Percentiles rank a stretch among this genome's conserved stretches.
These are phyloP conservation scores for Dioszegia aurantiaca DNA, from an alignment of 768 basidiomycete species.

Conservation along the genomic window DNA sequence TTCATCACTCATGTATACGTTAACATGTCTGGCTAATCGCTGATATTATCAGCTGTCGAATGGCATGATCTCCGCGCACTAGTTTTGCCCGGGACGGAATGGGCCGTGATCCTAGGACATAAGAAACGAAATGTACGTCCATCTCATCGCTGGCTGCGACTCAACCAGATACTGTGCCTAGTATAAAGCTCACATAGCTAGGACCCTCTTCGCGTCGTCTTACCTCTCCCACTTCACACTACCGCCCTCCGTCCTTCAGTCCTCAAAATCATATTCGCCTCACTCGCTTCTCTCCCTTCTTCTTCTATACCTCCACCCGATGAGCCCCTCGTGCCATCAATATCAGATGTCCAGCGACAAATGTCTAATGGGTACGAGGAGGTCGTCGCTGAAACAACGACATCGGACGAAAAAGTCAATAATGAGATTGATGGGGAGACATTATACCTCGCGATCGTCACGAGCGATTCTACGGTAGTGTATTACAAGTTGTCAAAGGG, in stretches of 20 bases:
- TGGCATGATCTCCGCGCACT: constrained; percentile 44
- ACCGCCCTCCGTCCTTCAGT: constrained; percentile 44
- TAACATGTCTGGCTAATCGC: no score
- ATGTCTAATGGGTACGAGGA: background rate
- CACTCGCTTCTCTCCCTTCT: constrained; percentile 21
- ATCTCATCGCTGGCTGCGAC: background rate
- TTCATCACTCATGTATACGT: no score
- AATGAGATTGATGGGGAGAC: constrained; percentile 37
- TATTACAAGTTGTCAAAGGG: constrained; percentile 51
- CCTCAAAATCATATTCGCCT: constrained; percentile 37
- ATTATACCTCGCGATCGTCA: constrained; percentile 46
- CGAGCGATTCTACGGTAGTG: constrained; percentile 47
- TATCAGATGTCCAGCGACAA: constrained; percentile 22
- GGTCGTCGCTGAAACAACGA: no score
- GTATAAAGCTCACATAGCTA: constrained; percentile 17
- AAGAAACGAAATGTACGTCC: constrained; percentile 36
- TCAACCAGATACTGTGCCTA: background rate
- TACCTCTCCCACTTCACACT: constrained; percentile 46
- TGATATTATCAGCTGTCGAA: constrained; percentile 40
- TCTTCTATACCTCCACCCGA: constrained; percentile 23
- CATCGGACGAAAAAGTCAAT: background rate
- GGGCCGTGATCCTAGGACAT: constrained; percentile 46
- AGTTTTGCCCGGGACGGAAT: constrained; percentile 27
- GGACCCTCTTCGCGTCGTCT: constrained; percentile 44
- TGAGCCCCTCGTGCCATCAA: constrained; percentile 20